Percentiles rank a stretch among this genome's conserved stretches.
Conservation (phyloP, 768 basidiomycete species). For the Dentipellis sp. region DNA sequence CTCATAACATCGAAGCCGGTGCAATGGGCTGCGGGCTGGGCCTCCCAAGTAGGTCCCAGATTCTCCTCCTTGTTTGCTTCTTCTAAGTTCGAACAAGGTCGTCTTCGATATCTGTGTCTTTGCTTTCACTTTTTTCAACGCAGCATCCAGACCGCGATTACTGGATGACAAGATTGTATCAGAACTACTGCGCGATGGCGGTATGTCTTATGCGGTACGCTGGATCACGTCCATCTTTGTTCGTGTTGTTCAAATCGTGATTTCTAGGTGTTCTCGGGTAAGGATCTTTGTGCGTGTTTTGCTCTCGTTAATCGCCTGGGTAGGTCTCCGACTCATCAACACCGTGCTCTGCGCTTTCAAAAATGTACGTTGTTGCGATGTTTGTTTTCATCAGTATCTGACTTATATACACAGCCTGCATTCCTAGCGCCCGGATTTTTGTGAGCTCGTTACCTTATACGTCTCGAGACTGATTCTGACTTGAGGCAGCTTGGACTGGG, state of each 20-base stretch:
- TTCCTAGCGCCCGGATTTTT: neutral
- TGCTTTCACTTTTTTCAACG: neutral
- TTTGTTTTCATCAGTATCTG: neutral
- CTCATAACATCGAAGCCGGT: neutral
- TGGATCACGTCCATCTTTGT: too few relatives aligned
- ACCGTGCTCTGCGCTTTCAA: neutral
- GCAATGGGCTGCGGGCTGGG: neutral
- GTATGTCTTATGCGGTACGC: neutral
- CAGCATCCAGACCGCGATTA: neutral
- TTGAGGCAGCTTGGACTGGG: neutral
- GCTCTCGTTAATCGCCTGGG: too few relatives aligned
- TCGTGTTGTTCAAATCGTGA: too few relatives aligned
- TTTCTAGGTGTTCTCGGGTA: too few relatives aligned
- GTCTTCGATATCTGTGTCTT: neutral
- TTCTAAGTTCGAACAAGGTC: neutral
- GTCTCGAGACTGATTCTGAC: neutral
- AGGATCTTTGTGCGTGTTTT: too few relatives aligned
- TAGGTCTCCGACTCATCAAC: neutral
- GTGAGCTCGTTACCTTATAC: neutral
- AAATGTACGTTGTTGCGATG: neutral
- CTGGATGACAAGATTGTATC: neutral
- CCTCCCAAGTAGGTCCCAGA: neutral
- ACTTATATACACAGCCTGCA: neutral
- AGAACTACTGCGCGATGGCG: neutral
- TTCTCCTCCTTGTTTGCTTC: too few relatives aligned